These are phyloP conservation scores for Skeletonema potamos DNA, from an alignment of 108 stramenopile species.

Conservation along the genomic window DNA sequence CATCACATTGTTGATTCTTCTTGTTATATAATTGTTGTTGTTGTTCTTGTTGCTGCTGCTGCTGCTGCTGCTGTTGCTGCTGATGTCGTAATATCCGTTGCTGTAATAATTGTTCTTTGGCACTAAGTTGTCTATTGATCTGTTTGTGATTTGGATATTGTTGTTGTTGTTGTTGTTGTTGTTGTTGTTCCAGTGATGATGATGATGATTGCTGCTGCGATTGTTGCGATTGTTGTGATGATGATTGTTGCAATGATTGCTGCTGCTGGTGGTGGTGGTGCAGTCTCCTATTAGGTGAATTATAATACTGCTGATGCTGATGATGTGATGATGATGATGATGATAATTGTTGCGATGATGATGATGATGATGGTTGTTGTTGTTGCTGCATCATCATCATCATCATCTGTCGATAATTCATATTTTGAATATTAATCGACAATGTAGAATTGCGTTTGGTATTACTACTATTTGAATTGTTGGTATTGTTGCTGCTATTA, in stretches of 20 bases:
- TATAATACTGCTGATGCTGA: too few species aligned
- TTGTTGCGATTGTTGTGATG: too few species aligned
- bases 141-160: not conserved
- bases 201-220: not conserved
- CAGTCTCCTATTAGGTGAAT: not conserved
- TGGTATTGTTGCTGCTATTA: too few species aligned
- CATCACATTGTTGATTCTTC: too few species aligned
- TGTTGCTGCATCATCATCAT: too few species aligned
- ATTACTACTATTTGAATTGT: too few species aligned
- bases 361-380: not conserved
- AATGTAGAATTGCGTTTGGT: too few species aligned
- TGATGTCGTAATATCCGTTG: constrained; percentile 26
- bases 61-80: not conserved
- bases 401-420: not conserved
- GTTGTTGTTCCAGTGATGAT: too few species aligned
- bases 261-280: not conserved
- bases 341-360: not conserved
- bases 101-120: constrained; percentile 36
- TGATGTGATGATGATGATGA: not conserved
- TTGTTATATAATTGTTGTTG: too few species aligned
- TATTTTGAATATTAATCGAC: not conserved
- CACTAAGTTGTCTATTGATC: constrained; percentile 9
- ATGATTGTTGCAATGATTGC: not conserved
- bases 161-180: not conserved
- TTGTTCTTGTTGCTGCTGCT: too few species aligned